These are phyloP conservation scores for Claviceps pazoutovae DNA, from an alignment of 2,329 filamentous ascomycete genomes.

Conservation along the genomic window DNA sequence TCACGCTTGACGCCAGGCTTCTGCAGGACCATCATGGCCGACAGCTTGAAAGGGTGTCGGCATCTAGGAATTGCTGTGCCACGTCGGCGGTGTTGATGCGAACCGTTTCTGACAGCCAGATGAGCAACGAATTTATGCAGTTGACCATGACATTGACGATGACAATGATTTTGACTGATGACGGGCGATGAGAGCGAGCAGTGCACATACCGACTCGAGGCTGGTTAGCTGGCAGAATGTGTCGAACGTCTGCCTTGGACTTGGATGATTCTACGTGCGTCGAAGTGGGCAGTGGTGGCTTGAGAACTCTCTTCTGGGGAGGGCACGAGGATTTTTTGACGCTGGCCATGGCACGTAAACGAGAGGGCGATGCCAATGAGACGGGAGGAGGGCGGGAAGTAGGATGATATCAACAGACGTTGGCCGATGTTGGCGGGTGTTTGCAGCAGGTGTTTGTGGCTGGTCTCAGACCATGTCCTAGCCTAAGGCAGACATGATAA, in stretches of 20 bases:
- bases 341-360: neutral
- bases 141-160: no score
- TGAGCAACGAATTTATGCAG: neutral
- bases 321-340: slow-evolving; percentile 1
- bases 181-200: neutral
- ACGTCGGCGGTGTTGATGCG: slow-evolving; percentile 16
- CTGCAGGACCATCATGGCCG: neutral
- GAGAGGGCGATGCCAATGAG: neutral
- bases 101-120: slow-evolving; percentile 10
- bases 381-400: neutral
- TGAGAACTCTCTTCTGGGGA: slow-evolving; percentile 12
- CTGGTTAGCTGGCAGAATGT: slow-evolving; percentile 15
- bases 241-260: slow-evolving; percentile 15
- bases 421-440: no score
- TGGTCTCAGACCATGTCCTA: no score
- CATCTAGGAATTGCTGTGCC: slow-evolving; percentile 23
- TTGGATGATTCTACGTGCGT: slow-evolving; percentile 14
- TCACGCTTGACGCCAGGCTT: neutral
- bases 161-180: neutral
- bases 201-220: slow-evolving; percentile 13
- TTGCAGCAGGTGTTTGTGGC: no score
- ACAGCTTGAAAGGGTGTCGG: slow-evolving; percentile 11
- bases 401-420: no score
- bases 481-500: no score
- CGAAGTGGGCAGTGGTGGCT: slow-evolving; percentile 11